phyloP scores from a whole-genome alignment of 2,329 filamentous ascomycete species.

The Teratosphaeria destructans region DNA sequence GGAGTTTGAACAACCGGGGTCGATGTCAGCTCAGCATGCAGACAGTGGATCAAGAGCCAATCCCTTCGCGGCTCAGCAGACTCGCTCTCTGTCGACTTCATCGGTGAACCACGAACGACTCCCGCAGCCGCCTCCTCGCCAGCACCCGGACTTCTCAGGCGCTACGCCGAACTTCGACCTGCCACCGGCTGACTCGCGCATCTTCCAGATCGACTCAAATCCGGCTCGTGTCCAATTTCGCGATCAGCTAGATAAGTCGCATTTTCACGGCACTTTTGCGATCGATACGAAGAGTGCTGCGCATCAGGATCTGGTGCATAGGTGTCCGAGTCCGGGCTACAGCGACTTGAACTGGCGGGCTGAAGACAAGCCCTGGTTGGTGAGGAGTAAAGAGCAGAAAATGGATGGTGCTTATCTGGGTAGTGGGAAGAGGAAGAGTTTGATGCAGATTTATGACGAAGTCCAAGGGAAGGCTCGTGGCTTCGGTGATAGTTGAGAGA shows the following conservation, averaged over 20 bases:
- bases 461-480: background rate
- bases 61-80: background rate
- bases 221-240: slow-evolving; percentile 29
- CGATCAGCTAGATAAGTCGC: slow-evolving; percentile 29
- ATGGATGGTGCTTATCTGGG: slow-evolving; percentile 9
- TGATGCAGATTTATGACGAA: slow-evolving; percentile 12
- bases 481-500: background rate
- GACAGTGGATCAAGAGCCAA: background rate
- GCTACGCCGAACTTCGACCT: background rate
- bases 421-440: slow-evolving; percentile 4
- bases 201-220: slow-evolving; percentile 34
- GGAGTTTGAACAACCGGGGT: background rate
- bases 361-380: slow-evolving; percentile 26
- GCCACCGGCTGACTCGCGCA: slow-evolving; percentile 7
- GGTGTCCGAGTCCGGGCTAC: slow-evolving; percentile 31
- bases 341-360: slow-evolving; percentile 30
- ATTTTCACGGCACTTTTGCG: slow-evolving; percentile 22
- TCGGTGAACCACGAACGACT: background rate
- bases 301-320: slow-evolving; percentile 28
- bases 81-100: background rate
- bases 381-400: slow-evolving; percentile 17
- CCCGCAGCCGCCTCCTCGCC: background rate
- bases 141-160: background rate
- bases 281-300: slow-evolving; percentile 18
- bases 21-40: background rate